Conservation (phyloP, 148 eudicot species). For the Dysphania ambrosioides region DNA sequence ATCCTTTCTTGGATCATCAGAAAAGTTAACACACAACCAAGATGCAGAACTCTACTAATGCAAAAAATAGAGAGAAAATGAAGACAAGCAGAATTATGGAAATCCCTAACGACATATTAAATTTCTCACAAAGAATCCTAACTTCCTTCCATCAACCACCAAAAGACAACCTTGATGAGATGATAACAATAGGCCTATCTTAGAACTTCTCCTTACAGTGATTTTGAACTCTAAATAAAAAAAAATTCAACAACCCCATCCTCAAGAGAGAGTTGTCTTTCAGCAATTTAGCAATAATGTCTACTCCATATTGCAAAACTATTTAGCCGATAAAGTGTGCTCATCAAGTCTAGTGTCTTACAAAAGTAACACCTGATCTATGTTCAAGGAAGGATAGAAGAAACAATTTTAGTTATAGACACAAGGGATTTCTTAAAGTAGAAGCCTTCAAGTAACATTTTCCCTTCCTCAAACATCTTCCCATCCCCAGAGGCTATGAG, state of each 20-base stretch:
- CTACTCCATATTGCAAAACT: not conserved
- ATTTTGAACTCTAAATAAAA: not conserved
- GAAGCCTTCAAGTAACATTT: not conserved
- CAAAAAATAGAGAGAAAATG: not conserved
- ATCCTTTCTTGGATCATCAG: not conserved
- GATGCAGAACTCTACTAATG: not conserved
- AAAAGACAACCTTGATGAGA: not conserved
- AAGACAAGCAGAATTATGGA: not conserved
- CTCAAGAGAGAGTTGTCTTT: not conserved
- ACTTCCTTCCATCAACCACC: not conserved
- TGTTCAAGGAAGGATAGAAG: not conserved
- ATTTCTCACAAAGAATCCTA: not conserved
- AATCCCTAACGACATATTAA: not conserved
- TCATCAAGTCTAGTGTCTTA: not conserved
- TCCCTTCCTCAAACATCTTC: not conserved
- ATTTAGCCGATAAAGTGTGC: not conserved
- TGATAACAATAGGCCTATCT: not conserved
- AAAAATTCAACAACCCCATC: not conserved
- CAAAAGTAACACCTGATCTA: not conserved
- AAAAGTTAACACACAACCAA: not conserved
- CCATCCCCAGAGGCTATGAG: not conserved
- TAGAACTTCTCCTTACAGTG: not conserved
- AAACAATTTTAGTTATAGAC: not conserved
- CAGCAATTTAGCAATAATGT: not conserved
- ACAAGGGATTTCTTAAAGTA: not conserved